These are phyloP conservation scores for Pleurotus platypus DNA, from an alignment of 768 basidiomycete genomes.

Conservation along the genomic window DNA sequence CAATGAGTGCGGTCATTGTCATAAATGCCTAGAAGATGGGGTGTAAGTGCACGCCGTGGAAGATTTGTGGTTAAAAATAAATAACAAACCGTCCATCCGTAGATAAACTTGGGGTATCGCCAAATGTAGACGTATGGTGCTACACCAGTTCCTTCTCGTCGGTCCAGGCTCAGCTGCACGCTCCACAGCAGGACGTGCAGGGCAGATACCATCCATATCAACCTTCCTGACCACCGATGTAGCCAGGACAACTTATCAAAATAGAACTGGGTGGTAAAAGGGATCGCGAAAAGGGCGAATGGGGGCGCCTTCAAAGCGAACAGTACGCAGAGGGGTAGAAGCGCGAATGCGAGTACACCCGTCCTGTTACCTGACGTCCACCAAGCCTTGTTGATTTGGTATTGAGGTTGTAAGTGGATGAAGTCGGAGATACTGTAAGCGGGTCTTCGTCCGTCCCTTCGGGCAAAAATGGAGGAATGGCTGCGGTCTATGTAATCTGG, in stretches of 20 bases:
- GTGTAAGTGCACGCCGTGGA: not conserved
- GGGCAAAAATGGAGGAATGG: constrained; percentile 18
- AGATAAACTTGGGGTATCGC: constrained; percentile 59
- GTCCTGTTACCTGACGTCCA: constrained; percentile 70
- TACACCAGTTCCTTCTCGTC: constrained; percentile 35
- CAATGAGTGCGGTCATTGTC: constrained; percentile 48
- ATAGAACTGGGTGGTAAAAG: constrained; percentile 58
- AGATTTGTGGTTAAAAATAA: not conserved
- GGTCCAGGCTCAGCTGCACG: constrained; percentile 56
- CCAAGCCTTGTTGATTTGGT: constrained; percentile 62
- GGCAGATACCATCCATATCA: constrained; percentile 62
- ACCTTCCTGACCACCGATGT: constrained; percentile 68
- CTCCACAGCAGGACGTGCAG: constrained; percentile 69
- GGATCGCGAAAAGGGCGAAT: constrained; percentile 66
- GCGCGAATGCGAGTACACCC: constrained; percentile 69
- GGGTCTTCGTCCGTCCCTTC: constrained; percentile 9
- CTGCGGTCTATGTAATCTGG: constrained; percentile 68
- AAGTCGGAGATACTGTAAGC: constrained; percentile 27
- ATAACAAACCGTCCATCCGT: constrained; percentile 47
- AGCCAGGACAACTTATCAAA: constrained; percentile 74
- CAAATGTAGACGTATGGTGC: constrained; percentile 49
- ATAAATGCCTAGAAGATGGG: constrained; percentile 44
- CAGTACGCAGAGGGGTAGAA: constrained; percentile 67
- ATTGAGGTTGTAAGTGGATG: constrained; percentile 40
- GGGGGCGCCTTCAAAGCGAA: constrained; percentile 71